Conservation (phyloP, 345 rosid genomes). For the Brassica nigra region DNA sequence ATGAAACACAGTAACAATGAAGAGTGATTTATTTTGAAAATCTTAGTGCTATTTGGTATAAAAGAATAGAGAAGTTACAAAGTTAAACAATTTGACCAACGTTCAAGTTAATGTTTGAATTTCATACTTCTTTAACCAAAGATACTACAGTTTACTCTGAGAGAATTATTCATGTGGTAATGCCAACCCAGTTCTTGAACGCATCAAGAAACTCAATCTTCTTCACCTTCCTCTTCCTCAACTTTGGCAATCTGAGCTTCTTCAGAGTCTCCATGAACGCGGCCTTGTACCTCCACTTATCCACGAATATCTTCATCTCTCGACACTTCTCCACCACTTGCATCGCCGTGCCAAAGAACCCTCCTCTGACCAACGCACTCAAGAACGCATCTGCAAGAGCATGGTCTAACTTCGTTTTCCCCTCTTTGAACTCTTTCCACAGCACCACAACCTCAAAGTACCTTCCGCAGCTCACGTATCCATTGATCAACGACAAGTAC, state of each 20-base stretch:
- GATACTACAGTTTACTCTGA: slow-evolving; percentile 30
- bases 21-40: neutral
- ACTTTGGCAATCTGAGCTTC: slow-evolving; percentile 77
- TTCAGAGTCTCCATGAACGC: slow-evolving; percentile 89
- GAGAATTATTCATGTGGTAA: slow-evolving; percentile 52
- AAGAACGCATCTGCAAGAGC: slow-evolving; percentile 81
- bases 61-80: neutral
- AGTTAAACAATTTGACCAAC: neutral
- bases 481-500: slow-evolving; percentile 79
- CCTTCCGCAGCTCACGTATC: slow-evolving; percentile 68
- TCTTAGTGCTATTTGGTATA: neutral
- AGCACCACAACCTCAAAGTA: slow-evolving; percentile 70
- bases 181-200: slow-evolving; percentile 91
- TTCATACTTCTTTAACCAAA: slow-evolving; percentile 2
- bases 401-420: slow-evolving; percentile 58
- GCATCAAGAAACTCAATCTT: slow-evolving; percentile 81
- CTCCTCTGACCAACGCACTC: slow-evolving; percentile 80
- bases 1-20: neutral
- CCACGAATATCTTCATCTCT: slow-evolving; percentile 80
- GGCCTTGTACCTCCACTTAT: slow-evolving; percentile 93
- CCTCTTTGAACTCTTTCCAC: slow-evolving; percentile 79
- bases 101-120: neutral
- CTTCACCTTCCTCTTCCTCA: slow-evolving; percentile 65
- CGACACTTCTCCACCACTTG: slow-evolving; percentile 89
- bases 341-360: slow-evolving; percentile 91